Conservation (phyloP, 139 green algal genomes). For the Tetradesmus lagerheimii region DNA sequence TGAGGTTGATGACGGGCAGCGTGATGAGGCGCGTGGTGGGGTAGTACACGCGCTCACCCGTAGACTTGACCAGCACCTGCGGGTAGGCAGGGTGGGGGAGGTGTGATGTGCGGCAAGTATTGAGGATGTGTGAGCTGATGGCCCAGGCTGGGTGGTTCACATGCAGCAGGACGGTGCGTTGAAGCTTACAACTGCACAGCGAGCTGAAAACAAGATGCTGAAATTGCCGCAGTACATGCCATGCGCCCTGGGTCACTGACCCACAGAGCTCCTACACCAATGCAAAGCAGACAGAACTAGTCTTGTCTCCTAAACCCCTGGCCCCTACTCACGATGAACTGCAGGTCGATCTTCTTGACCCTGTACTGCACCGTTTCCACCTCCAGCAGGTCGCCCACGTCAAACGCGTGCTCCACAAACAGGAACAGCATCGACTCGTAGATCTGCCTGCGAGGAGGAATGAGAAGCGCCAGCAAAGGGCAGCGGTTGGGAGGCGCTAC, state of each 20-base stretch:
- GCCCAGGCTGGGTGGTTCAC: background rate
- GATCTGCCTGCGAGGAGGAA: slow-evolving; percentile 44
- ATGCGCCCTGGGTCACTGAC: no score
- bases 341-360: slow-evolving; percentile 60
- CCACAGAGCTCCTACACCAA: no score
- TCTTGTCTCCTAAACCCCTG: background rate
- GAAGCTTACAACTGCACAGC: no score
- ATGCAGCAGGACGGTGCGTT: no score
- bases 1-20: slow-evolving; percentile 49
- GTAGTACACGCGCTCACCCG: slow-evolving; percentile 36
- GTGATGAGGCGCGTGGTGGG: slow-evolving; percentile 48
- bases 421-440: slow-evolving; percentile 68
- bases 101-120: background rate
- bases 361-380: slow-evolving; percentile 40
- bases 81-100: background rate
- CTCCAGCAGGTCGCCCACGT: slow-evolving; percentile 54
- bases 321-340: slow-evolving; percentile 42
- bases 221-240: no score
- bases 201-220: no score
- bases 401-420: slow-evolving; percentile 55
- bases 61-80: slow-evolving; percentile 36
- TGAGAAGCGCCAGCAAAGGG: no score
- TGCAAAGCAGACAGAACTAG: no score
- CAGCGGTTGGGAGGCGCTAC: no score
- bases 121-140: background rate